phyloP scores from a whole-genome alignment of 2,329 filamentous ascomycete species.

The Fusarium pseudograminearum region DNA sequence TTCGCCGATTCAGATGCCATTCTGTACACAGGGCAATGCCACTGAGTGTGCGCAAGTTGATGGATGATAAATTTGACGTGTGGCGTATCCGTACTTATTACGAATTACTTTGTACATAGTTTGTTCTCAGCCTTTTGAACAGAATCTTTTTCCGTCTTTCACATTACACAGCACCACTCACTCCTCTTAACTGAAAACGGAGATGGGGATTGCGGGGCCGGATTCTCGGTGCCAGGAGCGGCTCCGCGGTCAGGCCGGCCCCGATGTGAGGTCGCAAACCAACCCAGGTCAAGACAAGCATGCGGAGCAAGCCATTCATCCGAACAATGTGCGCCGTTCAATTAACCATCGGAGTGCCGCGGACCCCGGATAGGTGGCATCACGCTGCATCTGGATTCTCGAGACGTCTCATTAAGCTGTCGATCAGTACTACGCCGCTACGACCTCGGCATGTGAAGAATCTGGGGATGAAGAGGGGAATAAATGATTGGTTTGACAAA shows the following conservation, averaged over 20 bases:
- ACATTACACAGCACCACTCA: background rate
- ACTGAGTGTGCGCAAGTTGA: slow-evolving; percentile 44
- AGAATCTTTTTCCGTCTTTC: background rate
- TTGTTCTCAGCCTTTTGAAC: slow-evolving; percentile 11
- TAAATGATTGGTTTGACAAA: slow-evolving; percentile 13
- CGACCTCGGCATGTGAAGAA: slow-evolving; percentile 28
- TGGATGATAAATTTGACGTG: slow-evolving; percentile 7
- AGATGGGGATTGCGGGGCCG: slow-evolving; percentile 30
- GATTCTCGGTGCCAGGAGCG: slow-evolving; percentile 6
- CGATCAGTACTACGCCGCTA: slow-evolving; percentile 7
- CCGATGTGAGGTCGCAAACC: slow-evolving; percentile 3
- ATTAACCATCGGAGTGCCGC: slow-evolving; percentile 22
- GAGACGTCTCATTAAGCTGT: background rate
- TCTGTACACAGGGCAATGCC: slow-evolving; percentile 49
- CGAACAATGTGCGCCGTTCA: background rate
- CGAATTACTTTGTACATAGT: slow-evolving; percentile 13
- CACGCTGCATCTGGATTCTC: background rate
- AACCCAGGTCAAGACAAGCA: background rate
- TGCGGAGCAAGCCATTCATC: background rate
- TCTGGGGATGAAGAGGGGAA: slow-evolving; percentile 14
- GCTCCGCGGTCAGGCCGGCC: slow-evolving; percentile 3
- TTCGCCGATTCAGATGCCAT: slow-evolving; percentile 75
- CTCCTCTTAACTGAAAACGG: slow-evolving; percentile 2
- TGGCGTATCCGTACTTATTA: background rate
- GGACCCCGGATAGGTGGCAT: slow-evolving; percentile 16